Percentiles rank a stretch among this genome's conserved stretches.
Conservation (phyloP, 805 yeast genomes). For the Candida ficus region DNA sequence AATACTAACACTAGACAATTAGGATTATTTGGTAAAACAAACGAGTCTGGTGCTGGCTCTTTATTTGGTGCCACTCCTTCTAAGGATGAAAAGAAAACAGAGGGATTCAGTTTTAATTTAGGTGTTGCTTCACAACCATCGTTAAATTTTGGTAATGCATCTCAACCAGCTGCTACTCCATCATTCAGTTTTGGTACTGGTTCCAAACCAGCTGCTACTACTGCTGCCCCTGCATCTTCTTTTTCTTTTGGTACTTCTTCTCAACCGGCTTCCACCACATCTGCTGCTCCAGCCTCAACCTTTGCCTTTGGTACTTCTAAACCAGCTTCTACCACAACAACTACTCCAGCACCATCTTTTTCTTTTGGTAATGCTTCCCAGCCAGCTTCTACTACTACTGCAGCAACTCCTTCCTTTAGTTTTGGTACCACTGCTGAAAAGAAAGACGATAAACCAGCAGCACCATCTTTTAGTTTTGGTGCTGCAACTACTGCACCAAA, state of each 20-base stretch:
- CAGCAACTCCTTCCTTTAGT: constrained; percentile 12
- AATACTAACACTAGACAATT: not conserved
- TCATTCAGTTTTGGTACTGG: not conserved
- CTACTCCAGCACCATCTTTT: constrained; percentile 9
- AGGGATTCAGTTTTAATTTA: not conserved
- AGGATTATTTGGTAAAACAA: constrained; percentile 21
- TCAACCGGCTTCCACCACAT: constrained; percentile 3
- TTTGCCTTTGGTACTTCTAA: too few relatives aligned
- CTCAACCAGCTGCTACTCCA: not conserved
- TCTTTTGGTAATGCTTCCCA: constrained; percentile 22
- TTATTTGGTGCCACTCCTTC: constrained; percentile 24
- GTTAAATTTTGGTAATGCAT: not conserved
- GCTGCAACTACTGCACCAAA: not conserved
- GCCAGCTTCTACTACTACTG: not conserved
- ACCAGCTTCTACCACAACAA: too few relatives aligned
- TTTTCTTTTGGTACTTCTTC: constrained; percentile 18
- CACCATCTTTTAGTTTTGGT: constrained; percentile 11
- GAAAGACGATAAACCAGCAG: constrained; percentile 9
- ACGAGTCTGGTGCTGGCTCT: constrained; percentile 20
- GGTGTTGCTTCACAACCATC: not conserved
- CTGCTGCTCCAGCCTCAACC: not conserved
- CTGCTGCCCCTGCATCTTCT: constrained; percentile 1
- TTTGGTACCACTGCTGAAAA: constrained; percentile 17
- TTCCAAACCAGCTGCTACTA: constrained; percentile 2
- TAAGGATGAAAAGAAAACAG: constrained; percentile 4